Evolutionary conservation across 2,329 filamentous ascomycete genomes (phyloP).

Genomic region (Pestalotiopsis fici): DNA sequence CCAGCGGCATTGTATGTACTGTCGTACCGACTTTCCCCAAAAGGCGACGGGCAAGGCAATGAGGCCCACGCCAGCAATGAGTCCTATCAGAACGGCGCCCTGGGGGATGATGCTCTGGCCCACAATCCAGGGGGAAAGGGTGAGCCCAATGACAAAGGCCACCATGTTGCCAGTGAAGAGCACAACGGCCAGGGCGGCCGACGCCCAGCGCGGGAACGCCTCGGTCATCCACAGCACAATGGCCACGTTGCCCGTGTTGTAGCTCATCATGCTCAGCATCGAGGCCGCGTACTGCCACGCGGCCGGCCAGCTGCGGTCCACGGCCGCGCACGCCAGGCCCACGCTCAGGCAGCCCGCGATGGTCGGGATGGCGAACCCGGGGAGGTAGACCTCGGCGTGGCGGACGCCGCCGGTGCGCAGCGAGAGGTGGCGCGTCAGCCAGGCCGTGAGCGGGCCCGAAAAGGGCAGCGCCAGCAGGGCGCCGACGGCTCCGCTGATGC

Average conservation of each 20-base stretch:
- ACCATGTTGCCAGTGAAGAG: slow-evolving; percentile 18
- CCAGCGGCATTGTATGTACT: slow-evolving; percentile 24
- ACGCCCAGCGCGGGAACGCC: slow-evolving; percentile 25
- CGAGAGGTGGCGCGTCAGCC: slow-evolving; percentile 21
- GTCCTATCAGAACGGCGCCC: slow-evolving; percentile 12
- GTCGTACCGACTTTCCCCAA: slow-evolving; percentile 25
- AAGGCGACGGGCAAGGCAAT: slow-evolving; percentile 24
- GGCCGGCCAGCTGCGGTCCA: slow-evolving; percentile 9
- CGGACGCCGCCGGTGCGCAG: slow-evolving; percentile 23
- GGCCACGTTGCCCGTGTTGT: slow-evolving; percentile 18
- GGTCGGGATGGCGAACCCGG: slow-evolving; percentile 22
- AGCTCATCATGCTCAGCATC: slow-evolving; percentile 21
- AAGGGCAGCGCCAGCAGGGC: slow-evolving; percentile 18
- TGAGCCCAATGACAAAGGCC: slow-evolving; percentile 16
- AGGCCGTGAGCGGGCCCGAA: slow-evolving; percentile 13
- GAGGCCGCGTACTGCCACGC: slow-evolving; percentile 16
- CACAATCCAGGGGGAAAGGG: slow-evolving; percentile 13
- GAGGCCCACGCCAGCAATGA: slow-evolving; percentile 17
- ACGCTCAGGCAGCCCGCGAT: neutral
- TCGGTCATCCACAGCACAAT: slow-evolving; percentile 26
- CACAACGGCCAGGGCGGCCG: slow-evolving; percentile 19
- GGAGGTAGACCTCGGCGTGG: slow-evolving; percentile 26
- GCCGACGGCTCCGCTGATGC: slow-evolving; percentile 16
- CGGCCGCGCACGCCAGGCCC: slow-evolving; percentile 14
- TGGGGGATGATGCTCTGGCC: slow-evolving; percentile 11